A percentile compares a stretch with the other conserved stretches of the same genome.
phyloP scores from a whole-genome alignment of 2,329 filamentous ascomycete species.

The Neofusicoccum parvum region DNA sequence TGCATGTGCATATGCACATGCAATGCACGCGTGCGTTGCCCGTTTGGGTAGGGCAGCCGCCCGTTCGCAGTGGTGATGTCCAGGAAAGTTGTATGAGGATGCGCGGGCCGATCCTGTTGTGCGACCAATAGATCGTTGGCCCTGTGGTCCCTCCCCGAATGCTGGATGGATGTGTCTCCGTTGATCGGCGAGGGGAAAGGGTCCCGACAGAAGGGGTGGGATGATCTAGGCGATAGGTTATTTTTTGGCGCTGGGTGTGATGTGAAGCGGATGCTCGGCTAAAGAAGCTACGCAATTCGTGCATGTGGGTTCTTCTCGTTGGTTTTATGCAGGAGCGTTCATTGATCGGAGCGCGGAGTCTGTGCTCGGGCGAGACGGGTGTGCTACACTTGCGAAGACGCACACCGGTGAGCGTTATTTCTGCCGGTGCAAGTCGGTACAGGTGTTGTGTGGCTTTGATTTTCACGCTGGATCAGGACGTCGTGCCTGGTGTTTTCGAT shows the following conservation, averaged over 20 bases:
- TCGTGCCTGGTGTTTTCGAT: too few species aligned
- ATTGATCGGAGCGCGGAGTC: background rate
- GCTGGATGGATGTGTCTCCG: background rate
- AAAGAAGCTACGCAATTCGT: background rate
- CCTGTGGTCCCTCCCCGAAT: background rate
- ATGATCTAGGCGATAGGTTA: background rate
- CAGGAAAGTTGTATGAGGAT: background rate
- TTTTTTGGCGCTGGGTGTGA: background rate
- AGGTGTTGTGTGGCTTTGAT: too few species aligned
- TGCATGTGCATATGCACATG: background rate
- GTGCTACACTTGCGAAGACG: too few species aligned
- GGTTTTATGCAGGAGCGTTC: background rate
- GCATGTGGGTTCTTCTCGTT: background rate
- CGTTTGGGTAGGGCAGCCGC: background rate
- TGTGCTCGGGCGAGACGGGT: background rate
- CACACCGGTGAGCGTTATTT: too few species aligned
- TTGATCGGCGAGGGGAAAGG: background rate
- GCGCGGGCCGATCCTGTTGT: slow-evolving; percentile 2
- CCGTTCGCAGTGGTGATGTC: background rate
- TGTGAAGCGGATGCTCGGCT: background rate
- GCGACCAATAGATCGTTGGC: slow-evolving; percentile 4
- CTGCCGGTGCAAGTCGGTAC: too few species aligned
- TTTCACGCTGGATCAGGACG: too few species aligned
- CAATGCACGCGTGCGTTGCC: background rate
- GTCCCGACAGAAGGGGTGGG: background rate